A percentile compares a stretch with the other conserved stretches of the same genome.
phyloP scores from a whole-genome alignment of 2,329 filamentous ascomycete genomes.

The Phaeosphaeria sp. region DNA sequence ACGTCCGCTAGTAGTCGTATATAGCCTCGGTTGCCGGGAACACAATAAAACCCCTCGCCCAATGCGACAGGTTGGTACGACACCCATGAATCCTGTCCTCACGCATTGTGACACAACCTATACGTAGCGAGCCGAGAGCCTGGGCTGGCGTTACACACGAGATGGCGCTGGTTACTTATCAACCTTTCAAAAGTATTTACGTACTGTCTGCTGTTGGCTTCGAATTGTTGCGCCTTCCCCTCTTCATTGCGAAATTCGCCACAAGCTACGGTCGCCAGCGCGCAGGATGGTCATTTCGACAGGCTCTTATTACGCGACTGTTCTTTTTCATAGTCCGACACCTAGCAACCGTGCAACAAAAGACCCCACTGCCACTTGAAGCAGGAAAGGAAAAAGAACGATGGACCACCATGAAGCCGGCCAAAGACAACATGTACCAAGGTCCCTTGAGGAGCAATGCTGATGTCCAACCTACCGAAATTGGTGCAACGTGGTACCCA shows the following conservation, averaged over 20 bases:
- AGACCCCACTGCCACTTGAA: slow-evolving; percentile 40
- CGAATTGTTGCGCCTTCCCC: slow-evolving; percentile 46
- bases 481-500: slow-evolving; percentile 55
- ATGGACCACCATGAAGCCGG: slow-evolving; percentile 44
- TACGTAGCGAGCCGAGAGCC: background rate
- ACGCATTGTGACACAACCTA: background rate
- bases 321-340: slow-evolving; percentile 44
- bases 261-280: slow-evolving; percentile 47
- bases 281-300: slow-evolving; percentile 48
- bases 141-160: background rate
- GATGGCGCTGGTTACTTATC: background rate
- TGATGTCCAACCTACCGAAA: slow-evolving; percentile 44
- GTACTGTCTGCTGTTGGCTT: slow-evolving; percentile 43
- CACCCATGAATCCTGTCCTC: background rate
- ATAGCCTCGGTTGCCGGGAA: background rate
- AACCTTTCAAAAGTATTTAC: slow-evolving; percentile 47
- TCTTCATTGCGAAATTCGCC: slow-evolving; percentile 50
- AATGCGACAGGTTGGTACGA: background rate
- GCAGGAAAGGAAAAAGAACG: slow-evolving; percentile 49
- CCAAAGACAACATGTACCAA: slow-evolving; percentile 27
- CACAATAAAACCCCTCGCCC: no score
- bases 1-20: background rate
- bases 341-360: slow-evolving; percentile 32
- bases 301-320: slow-evolving; percentile 46
- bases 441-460: slow-evolving; percentile 39